A percentile compares a stretch with the other conserved stretches of the same genome.
Evolutionary conservation across 768 basidiomycete genomes (phyloP).

Genomic region (Dacryopinax primogenitus): DNA sequence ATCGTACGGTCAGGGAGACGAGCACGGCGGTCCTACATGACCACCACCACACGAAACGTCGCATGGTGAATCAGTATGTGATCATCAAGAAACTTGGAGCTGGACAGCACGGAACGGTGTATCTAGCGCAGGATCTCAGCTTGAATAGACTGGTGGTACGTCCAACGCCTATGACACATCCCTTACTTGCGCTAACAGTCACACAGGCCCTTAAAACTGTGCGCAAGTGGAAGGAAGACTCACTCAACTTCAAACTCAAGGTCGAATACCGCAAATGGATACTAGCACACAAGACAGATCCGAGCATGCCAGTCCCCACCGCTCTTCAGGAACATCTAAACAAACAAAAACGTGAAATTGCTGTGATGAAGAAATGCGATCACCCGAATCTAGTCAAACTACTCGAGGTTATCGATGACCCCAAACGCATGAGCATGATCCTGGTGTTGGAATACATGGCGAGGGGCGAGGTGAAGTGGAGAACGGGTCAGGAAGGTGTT

Average conservation of each 20-base stretch:
- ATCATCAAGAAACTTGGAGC: conserved; percentile 64
- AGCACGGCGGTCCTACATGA: background rate
- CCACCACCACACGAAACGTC: background rate
- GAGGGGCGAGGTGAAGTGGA: conserved; percentile 92
- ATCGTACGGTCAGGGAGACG: background rate
- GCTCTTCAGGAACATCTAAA: conserved; percentile 24
- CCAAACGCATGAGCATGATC: conserved; percentile 73
- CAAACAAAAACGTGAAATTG: conserved; percentile 86
- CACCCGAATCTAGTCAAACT: conserved; percentile 84
- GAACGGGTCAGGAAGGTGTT: conserved; percentile 36
- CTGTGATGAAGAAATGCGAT: conserved; percentile 94
- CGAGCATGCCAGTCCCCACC: background rate
- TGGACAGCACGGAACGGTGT: conserved; percentile 82
- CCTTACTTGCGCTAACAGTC: background rate
- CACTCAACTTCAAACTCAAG: background rate
- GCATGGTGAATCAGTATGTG: conserved; percentile 71
- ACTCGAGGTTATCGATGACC: conserved; percentile 90
- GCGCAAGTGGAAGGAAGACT: conserved; percentile 21
- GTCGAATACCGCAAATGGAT: conserved; percentile 18
- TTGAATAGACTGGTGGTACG: background rate
- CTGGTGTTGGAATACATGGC: conserved; percentile 97
- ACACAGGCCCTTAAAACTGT: conserved; percentile 17
- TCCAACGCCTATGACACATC: background rate
- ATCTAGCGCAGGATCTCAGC: conserved; percentile 4
- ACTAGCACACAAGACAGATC: background rate